Conservation (phyloP, 2,329 filamentous ascomycete species). For the Tolypocladium endophyticum region DNA sequence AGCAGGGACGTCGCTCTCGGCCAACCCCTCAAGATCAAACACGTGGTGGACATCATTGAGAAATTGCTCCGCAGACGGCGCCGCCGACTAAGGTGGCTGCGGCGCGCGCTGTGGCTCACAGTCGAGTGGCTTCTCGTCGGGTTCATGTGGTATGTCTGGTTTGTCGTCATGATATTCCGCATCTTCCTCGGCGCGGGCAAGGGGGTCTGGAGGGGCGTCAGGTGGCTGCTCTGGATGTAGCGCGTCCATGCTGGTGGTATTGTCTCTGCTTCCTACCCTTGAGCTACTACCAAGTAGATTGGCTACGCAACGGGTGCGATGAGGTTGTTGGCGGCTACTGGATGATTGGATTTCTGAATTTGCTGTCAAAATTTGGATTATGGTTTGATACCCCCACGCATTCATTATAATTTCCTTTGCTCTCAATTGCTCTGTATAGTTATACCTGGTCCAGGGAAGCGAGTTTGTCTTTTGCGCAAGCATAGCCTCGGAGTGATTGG, state of each 20-base stretch:
- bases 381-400: background rate
- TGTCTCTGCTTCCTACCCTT: background rate
- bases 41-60: conserved; percentile 68
- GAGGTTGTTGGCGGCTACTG: background rate
- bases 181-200: conserved; percentile 52
- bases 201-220: conserved; percentile 47
- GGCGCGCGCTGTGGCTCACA: conserved; percentile 66
- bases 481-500: background rate
- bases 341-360: background rate
- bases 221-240: conserved; percentile 77
- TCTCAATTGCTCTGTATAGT: background rate
- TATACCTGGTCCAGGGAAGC: background rate
- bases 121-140: conserved; percentile 84
- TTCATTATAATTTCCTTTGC: background rate
- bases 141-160: conserved; percentile 92
- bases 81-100: conserved; percentile 59
- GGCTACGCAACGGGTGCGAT: too few relatives aligned
- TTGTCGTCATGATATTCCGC: conserved; percentile 69
- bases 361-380: background rate
- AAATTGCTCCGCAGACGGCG: conserved; percentile 62
- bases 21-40: conserved; percentile 71
- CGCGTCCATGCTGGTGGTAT: background rate
- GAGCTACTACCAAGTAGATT: too few relatives aligned
- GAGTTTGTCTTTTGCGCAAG: background rate
- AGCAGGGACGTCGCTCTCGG: conserved; percentile 64